Conservation (phyloP, 2,329 filamentous ascomycete genomes). For the Trichoderma sp. region DNA sequence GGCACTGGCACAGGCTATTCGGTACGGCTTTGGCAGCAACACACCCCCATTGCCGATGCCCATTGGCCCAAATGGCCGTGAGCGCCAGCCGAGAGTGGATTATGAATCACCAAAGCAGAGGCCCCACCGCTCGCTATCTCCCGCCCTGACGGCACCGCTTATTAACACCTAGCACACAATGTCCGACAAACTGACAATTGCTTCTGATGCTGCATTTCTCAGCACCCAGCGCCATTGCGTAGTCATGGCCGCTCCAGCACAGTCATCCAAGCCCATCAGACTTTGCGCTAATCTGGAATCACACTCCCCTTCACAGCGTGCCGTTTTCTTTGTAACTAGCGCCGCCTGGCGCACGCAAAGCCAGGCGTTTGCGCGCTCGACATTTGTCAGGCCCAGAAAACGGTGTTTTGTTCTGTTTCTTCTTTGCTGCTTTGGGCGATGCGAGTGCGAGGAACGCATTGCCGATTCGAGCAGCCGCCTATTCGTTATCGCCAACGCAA, state of each 20-base stretch:
- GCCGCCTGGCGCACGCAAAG: not conserved
- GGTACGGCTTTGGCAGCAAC: not conserved
- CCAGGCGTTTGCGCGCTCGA: not conserved
- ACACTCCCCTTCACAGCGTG: not conserved
- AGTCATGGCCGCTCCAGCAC: slow-evolving; percentile 5
- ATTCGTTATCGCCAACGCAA: not conserved
- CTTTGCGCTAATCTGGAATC: slow-evolving; percentile 20
- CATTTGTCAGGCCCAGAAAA: slow-evolving; percentile 4
- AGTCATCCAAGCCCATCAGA: slow-evolving; percentile 14
- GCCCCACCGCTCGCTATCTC: not conserved
- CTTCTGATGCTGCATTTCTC: slow-evolving; percentile 12
- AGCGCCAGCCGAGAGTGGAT: slow-evolving; percentile 17
- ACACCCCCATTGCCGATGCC: not conserved
- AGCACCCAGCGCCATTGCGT: slow-evolving; percentile 11
- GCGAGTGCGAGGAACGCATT: not conserved
- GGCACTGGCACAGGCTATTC: not conserved
- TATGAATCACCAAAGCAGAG: slow-evolving; percentile 19
- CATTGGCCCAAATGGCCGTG: slow-evolving; percentile 6
- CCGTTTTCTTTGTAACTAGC: not conserved
- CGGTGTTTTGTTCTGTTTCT: not conserved
- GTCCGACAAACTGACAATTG: slow-evolving; percentile 16
- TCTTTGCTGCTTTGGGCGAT: not conserved
- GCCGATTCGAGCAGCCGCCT: not conserved
- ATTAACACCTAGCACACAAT: slow-evolving; percentile 19
- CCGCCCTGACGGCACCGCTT: slow-evolving; percentile 6